These are phyloP conservation scores for Phytopythium ostracodes DNA, from an alignment of 352 stramenopile genomes.

Conservation along the genomic window DNA sequence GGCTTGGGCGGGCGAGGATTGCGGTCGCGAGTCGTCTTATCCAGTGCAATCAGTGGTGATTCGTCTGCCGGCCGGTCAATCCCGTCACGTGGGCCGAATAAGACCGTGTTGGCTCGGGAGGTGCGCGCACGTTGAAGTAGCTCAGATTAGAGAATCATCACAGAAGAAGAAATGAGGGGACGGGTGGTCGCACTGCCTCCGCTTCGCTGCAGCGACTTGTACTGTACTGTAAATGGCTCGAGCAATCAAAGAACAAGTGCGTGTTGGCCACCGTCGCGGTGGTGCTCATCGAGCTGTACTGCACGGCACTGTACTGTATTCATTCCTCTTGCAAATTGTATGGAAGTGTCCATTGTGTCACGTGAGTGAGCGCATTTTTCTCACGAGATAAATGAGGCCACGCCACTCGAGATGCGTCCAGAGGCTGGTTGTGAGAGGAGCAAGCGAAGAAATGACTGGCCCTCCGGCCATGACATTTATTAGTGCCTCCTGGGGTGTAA, in stretches of 20 bases:
- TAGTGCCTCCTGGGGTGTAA: neutral
- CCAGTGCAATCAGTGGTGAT: neutral
- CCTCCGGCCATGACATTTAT: conserved; percentile 7
- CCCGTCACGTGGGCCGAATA: conserved; percentile 2
- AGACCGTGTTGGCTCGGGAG: neutral
- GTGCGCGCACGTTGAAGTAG: neutral
- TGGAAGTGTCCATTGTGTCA: neutral
- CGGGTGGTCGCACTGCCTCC: neutral
- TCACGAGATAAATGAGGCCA: conserved; percentile 11
- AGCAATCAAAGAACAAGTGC: neutral
- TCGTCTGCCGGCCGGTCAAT: neutral
- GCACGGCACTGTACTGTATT: neutral
- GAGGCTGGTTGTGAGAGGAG: too few relatives aligned
- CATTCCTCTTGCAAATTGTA: neutral
- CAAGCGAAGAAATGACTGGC: conserved; percentile 11
- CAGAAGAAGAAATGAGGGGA: neutral
- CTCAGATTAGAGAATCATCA: neutral
- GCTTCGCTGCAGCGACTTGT: neutral
- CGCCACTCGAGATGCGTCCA: conserved; percentile 5
- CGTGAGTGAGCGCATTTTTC: neutral
- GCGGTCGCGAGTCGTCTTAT: neutral
- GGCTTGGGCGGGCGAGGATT: neutral
- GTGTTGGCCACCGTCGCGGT: neutral
- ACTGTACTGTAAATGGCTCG: too few relatives aligned
- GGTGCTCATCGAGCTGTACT: neutral